These are phyloP conservation scores for Leccinum uliginosum DNA, from an alignment of 768 basidiomycete genomes.

Conservation along the genomic window DNA sequence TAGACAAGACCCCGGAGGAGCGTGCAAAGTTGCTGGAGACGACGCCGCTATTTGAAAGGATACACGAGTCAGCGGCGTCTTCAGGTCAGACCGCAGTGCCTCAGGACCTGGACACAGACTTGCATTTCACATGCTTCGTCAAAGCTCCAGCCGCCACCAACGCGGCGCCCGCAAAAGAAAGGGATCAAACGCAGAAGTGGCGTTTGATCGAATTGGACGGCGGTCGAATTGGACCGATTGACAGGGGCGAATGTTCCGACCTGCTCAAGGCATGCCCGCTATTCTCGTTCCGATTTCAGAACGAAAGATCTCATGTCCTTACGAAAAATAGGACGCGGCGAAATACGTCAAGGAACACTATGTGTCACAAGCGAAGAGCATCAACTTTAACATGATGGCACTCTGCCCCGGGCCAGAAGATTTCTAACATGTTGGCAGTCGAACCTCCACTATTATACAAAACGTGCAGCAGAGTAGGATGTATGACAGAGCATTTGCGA, in stretches of 20 bases:
- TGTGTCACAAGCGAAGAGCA: conserved; percentile 35
- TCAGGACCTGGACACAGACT: conserved; percentile 59
- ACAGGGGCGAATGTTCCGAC: conserved; percentile 61
- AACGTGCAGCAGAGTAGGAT: background rate
- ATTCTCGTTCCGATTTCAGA: background rate
- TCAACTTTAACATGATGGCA: conserved; percentile 47
- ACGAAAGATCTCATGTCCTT: background rate
- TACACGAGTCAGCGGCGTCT: conserved; percentile 68
- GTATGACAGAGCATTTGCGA: background rate
- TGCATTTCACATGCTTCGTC: conserved; percentile 89
- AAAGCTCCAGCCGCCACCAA: conserved; percentile 47
- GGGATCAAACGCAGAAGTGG: conserved; percentile 24
- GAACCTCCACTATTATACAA: conserved; percentile 4
- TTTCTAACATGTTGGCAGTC: conserved; percentile 8
- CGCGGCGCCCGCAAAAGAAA: background rate
- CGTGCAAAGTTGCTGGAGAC: conserved; percentile 73
- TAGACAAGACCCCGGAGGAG: conserved; percentile 67
- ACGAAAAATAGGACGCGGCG: conserved; percentile 39
- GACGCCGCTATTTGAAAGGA: conserved; percentile 69
- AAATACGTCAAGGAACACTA: conserved; percentile 42
- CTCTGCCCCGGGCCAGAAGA: conserved; percentile 32
- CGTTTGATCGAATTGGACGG: conserved; percentile 86
- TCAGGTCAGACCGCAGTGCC: conserved; percentile 69
- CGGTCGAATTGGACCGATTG: conserved; percentile 69
- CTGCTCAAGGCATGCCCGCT: conserved; percentile 46